These are phyloP conservation scores for Orobanche coerulescens DNA, from an alignment of 257 asterid species.

Conservation along the genomic window DNA sequence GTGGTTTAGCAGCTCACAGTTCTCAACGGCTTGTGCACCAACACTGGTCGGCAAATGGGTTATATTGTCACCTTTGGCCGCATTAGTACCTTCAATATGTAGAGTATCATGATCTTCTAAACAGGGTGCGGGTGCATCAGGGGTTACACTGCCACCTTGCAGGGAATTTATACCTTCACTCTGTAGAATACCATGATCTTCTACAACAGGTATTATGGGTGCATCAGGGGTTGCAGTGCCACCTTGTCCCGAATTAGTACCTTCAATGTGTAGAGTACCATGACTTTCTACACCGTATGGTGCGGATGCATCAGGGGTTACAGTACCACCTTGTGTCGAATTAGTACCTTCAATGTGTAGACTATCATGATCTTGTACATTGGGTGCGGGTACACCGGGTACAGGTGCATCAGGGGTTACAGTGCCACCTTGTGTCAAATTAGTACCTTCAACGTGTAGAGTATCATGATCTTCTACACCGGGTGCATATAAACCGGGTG, in stretches of 20 bases:
- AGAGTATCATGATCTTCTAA: neutral
- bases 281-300: too few relatives aligned
- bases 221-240: slow-evolving; percentile 22
- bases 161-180: slow-evolving; percentile 20
- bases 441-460: slow-evolving; percentile 20
- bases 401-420: too few relatives aligned
- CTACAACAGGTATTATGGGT: neutral
- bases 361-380: too few relatives aligned
- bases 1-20: neutral
- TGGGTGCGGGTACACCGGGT: too few relatives aligned
- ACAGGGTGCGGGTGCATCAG: slow-evolving; percentile 14
- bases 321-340: too few relatives aligned
- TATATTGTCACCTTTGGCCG: slow-evolving; percentile 10
- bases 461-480: neutral
- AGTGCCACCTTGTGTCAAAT: slow-evolving; percentile 9
- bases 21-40: slow-evolving; percentile 22
- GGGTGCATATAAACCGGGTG: too few relatives aligned
- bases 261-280: slow-evolving; percentile 15
- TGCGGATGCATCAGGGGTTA: too few relatives aligned
- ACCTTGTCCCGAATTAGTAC: neutral
- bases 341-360: too few relatives aligned
- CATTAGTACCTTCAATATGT: slow-evolving; percentile 20
- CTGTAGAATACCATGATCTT: slow-evolving; percentile 7
- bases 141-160: slow-evolving; percentile 15
- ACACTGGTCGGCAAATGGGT: slow-evolving; percentile 18